Base-by-base conservation (phyloP, 2,329 filamentous ascomycete genomes). In the Aspergillus ruber region DNA sequence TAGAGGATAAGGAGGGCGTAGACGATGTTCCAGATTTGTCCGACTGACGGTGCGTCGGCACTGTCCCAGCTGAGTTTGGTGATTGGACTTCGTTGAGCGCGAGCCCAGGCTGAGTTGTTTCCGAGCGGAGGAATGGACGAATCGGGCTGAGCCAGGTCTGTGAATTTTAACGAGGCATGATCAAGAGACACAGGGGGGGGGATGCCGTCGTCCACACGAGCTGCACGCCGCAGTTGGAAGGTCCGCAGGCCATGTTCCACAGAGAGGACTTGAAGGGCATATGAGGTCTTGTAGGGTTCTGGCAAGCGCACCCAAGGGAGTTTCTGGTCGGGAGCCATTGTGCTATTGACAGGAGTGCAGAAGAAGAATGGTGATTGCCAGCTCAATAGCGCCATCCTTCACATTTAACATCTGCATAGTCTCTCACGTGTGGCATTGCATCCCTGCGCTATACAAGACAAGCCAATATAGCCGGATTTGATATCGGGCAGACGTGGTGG, bases 31-130 rank as follows among this genome's bases (percentile, higher is more conserved):
- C 69, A 73, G 21, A 72, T 61, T 46, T 72, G 67, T 1, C 54
- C 60, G 29, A 71, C 49, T 4, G 63, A 60, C 0, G 68, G 67
- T 15, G 62, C 38, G 12, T 50, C 50, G 7, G 42, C 45, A 8
- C 51, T 55, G 9, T 58, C 56, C 69, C 69, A 72, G 44, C 59
- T 53, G 27, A 71, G 54, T 2, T 56, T 52, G 2, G 63, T 64
- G 12, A 61, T 52, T 2, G 62, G 64, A 29, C 56, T 64, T 46
- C 64, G 49, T 23, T 58, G 59, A 17, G 56, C 60, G 6, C 65
- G 61, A 3, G 66, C 70, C 68, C 68, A 72, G 5, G 64, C 51
- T 12, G 64, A 68, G 50, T 73, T 73, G 45, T 73, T 64, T 33
- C 55, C 57, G 0, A 56, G 45, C 2, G 56, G 53, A 2, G 59